phyloP scores from a whole-genome alignment of 768 basidiomycete genomes.

The Mycena latifolia region DNA sequence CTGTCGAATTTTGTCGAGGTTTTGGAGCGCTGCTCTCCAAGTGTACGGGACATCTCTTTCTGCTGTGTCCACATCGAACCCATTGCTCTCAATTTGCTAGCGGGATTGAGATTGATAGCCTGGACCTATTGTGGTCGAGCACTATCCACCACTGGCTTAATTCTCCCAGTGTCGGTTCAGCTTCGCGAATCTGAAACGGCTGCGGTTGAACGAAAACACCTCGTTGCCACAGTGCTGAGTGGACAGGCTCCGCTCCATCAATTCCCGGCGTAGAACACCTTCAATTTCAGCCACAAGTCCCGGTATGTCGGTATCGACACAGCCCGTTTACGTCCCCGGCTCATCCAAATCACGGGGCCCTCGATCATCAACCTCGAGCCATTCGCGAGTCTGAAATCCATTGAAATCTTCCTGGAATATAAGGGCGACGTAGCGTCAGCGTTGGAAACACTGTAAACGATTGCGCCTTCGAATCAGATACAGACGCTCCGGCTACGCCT shows the following conservation, averaged over 20 bases:
- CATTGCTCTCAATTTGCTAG: too few relatives aligned
- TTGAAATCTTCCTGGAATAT: conserved; percentile 17
- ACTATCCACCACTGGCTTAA: background rate
- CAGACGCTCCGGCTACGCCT: conserved; percentile 8
- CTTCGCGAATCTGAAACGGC: background rate
- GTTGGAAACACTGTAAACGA: background rate
- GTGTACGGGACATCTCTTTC: conserved; percentile 11
- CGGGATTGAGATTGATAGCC: too few relatives aligned
- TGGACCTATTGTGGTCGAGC: too few relatives aligned
- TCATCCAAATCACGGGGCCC: background rate
- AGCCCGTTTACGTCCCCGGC: background rate
- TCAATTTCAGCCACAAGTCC: background rate
- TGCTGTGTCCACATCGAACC: background rate
- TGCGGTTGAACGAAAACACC: background rate
- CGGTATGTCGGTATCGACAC: background rate
- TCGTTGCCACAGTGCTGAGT: too few relatives aligned
- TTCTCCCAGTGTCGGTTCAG: background rate
- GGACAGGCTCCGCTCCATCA: background rate
- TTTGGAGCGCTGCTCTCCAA: conserved; percentile 4
- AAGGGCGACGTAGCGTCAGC: conserved; percentile 2
- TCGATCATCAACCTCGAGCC: background rate
- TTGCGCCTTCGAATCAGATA: background rate
- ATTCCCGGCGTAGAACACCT: background rate
- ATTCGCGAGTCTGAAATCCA: conserved; percentile 2
- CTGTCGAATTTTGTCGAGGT: background rate